These are phyloP conservation scores for Asterochloris sp. DNA, from an alignment of 139 green algal species.

Conservation along the genomic window DNA sequence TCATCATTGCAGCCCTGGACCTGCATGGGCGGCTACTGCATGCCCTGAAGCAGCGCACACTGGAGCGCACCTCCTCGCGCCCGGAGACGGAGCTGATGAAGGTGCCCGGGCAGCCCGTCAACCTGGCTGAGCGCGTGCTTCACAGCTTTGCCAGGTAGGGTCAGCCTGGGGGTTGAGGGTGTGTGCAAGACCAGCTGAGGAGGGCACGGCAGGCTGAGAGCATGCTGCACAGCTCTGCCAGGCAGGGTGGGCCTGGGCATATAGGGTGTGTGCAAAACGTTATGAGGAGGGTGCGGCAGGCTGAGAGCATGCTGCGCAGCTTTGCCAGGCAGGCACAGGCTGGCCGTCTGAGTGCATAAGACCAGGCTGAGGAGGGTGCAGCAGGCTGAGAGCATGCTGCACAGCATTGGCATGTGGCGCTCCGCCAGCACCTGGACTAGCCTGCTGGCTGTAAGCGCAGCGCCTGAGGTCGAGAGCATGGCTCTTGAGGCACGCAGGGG, in stretches of 20 bases:
- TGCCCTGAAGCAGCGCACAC: neutral
- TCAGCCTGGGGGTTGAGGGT: too few relatives aligned
- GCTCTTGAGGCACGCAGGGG: too few relatives aligned
- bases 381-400: too few relatives aligned
- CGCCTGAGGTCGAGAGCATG: too few relatives aligned
- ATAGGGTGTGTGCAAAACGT: too few relatives aligned
- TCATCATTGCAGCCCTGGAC: constrained; percentile 17
- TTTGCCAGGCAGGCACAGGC: constrained; percentile 2
- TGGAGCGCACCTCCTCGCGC: neutral
- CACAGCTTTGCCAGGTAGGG: constrained; percentile 20
- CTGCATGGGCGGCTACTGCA: constrained; percentile 14
- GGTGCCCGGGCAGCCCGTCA: constrained; percentile 1
- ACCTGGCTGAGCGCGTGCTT: constrained; percentile 15
- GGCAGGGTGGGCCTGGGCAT: neutral
- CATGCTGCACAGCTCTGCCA: constrained; percentile 24
- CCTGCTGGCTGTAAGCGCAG: too few relatives aligned
- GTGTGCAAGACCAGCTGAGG: too few relatives aligned
- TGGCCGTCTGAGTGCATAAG: too few relatives aligned
- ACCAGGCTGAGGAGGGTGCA: too few relatives aligned
- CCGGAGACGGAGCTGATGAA: neutral
- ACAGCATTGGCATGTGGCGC: too few relatives aligned
- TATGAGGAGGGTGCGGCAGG: too few relatives aligned
- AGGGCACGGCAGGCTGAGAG: neutral
- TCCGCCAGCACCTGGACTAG: too few relatives aligned
- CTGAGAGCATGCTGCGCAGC: constrained; percentile 13